Evolutionary conservation across 1,284 basidiomycete species (phyloP).

Genomic region (Ceratobasidium sp.): DNA sequence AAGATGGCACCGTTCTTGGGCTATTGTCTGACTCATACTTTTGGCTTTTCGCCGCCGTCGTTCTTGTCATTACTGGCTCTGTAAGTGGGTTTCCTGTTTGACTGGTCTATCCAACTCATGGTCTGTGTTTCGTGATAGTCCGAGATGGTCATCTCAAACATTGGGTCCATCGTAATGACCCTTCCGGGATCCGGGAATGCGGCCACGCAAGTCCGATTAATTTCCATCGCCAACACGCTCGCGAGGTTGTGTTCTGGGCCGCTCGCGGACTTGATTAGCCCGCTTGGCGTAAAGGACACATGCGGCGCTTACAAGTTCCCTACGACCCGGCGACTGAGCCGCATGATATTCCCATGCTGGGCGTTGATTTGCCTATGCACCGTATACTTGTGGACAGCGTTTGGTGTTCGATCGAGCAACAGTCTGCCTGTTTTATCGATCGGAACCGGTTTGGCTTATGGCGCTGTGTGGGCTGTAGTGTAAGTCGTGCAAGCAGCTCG

Average conservation of each 20-base stretch:
- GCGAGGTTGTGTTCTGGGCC: conserved; percentile 73
- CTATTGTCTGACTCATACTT: conserved; percentile 65
- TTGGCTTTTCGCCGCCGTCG: conserved; percentile 60
- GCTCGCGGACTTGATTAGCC: conserved; percentile 70
- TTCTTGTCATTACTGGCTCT: conserved; percentile 61
- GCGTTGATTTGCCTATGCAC: conserved; percentile 58
- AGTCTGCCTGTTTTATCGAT: conserved; percentile 68
- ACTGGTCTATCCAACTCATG: not conserved
- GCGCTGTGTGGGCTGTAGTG: conserved; percentile 71
- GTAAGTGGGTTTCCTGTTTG: conserved; percentile 37
- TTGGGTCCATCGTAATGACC: conserved; percentile 75
- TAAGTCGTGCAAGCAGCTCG: conserved; percentile 51
- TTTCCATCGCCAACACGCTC: conserved; percentile 72
- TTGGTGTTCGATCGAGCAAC: conserved; percentile 57
- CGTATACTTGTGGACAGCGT: conserved; percentile 62
- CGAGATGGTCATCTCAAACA: conserved; percentile 82
- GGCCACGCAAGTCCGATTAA: conserved; percentile 68
- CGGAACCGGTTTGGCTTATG: conserved; percentile 70
- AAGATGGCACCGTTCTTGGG: conserved; percentile 52
- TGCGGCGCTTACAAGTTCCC: conserved; percentile 53
- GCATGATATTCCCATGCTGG: conserved; percentile 63
- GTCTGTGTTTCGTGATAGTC: conserved; percentile 54
- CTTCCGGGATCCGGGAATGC: conserved; percentile 53
- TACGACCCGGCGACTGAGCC: conserved; percentile 63
- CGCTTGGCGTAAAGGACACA: conserved; percentile 50